These are phyloP conservation scores for Thalassiosira tumida DNA, from an alignment of 352 stramenopile species.

Conservation along the genomic window DNA sequence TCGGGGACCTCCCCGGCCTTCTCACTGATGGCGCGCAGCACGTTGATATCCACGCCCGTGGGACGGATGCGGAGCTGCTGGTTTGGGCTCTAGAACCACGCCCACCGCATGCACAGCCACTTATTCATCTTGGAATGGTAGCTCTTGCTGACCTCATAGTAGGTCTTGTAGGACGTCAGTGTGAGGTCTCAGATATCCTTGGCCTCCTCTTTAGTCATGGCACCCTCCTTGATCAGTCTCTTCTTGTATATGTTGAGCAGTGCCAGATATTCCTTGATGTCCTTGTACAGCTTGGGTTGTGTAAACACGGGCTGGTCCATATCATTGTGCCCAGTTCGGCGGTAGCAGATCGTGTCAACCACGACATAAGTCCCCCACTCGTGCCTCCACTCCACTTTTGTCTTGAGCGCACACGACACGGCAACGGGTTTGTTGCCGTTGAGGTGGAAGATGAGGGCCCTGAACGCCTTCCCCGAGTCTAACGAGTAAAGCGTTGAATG, in stretches of 20 bases:
- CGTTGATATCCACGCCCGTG: slow-evolving; percentile 95
- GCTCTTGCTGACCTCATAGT: slow-evolving; percentile 94
- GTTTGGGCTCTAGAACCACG: too few relatives aligned
- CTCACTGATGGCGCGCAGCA: slow-evolving; percentile 94
- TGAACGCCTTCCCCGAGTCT: slow-evolving; percentile 98
- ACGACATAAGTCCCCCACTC: slow-evolving; percentile 98
- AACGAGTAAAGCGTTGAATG: slow-evolving; percentile 98
- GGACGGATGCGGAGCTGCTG: too few relatives aligned
- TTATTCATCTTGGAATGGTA: too few relatives aligned
- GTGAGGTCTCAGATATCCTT: slow-evolving; percentile 93
- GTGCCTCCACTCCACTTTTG: slow-evolving; percentile 92
- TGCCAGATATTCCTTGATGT: slow-evolving; percentile 94
- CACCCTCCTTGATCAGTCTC: slow-evolving; percentile 91
- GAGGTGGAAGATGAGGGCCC: slow-evolving; percentile 94
- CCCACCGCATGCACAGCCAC: too few relatives aligned
- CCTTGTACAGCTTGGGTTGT: slow-evolving; percentile 98
- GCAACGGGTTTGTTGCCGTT: slow-evolving; percentile 98
- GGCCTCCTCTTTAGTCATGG: slow-evolving; percentile 92
- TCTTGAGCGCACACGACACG: slow-evolving; percentile 94
- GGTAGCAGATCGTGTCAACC: slow-evolving; percentile 99
- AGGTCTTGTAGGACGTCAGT: slow-evolving; percentile 93
- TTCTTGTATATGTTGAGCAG: slow-evolving; percentile 94
- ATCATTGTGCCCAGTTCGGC: slow-evolving; percentile 99
- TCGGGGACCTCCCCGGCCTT: slow-evolving; percentile 91
- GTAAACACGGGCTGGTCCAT: slow-evolving; percentile 98